Base-by-base conservation (phyloP, 257 asterid genomes). In the Nicotiana tomentosiformis region DNA sequence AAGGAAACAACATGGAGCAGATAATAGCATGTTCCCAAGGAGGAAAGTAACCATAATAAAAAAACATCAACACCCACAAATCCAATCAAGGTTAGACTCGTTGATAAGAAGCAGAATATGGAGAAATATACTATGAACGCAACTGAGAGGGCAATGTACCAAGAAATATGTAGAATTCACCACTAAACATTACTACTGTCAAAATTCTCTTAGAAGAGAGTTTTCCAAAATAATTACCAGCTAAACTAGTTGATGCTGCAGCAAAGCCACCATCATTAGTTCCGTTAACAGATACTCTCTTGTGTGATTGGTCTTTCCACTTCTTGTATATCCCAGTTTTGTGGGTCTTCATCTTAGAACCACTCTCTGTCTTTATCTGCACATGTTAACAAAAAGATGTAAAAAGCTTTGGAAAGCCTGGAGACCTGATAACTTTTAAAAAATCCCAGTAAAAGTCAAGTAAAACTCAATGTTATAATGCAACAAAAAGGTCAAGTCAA, bases 301-400 rank as follows among this genome's bases (percentile, higher is more conserved):
- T 90, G 89, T 96, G 97, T 7, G 97, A 86, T 51, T 76, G 89
- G 78, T 91, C 93, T 86, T 91, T 91, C 99, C 98, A 96, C 84
- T 82, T 92, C 90, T 90, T 90, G 92, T 96, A 96, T 77, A 93
- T 92, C 81, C 98, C 98, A 17, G 90, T 91, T 86, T 90, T 96
- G 87, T 85, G 88, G 74, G 92, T 86, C 69, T 83, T 94, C 82
- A 80, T 67, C 89, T 91, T 94, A 18, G 93, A 91, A 57, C 98
- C 99, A 33, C 97, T 91, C 93, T 96, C 99, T 11, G 93, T 91
- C 90, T 92, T 94, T 68, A 94, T 90, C 99, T 96, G 89, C 86
- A 86, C 66, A 66, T 15, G 4, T 46, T 43, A 56, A 84, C 57
- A 80, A 82, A 79, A 74, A 55, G 77, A 79, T 35, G 23, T 20